Conservation (phyloP, 1,284 basidiomycete genomes). For the Phenoliferia sp. region DNA sequence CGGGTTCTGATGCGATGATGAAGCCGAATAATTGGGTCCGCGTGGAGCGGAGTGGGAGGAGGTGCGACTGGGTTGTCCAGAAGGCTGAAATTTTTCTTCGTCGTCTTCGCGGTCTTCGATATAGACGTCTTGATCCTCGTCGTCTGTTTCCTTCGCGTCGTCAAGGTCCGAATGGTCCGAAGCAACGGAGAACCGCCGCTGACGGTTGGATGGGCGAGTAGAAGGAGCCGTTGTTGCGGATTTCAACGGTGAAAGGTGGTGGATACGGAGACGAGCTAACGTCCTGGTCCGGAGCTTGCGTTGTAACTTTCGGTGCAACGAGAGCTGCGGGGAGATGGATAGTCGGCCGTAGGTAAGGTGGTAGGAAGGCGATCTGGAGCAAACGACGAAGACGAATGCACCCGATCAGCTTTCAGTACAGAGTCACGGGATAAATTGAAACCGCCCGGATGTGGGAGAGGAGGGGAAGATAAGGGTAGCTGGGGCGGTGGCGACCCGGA, state of each 20-base stretch:
- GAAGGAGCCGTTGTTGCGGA: not conserved
- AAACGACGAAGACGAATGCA: no score
- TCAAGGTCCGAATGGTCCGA: not conserved
- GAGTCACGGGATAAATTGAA: no score
- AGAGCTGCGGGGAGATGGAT: no score
- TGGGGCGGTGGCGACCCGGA: no score
- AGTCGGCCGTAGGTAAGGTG: no score
- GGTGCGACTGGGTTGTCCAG: not conserved
- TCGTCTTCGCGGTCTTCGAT: not conserved
- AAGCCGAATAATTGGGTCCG: not conserved
- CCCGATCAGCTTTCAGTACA: no score
- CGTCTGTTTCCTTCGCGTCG: not conserved
- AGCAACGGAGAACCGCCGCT: not conserved
- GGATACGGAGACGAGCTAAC: not conserved
- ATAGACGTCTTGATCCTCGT: conserved; percentile 1
- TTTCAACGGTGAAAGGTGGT: not conserved
- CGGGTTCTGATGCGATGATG: not conserved
- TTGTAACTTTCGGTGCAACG: no score
- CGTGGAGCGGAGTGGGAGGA: not conserved
- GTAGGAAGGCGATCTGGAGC: no score
- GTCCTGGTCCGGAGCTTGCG: no score
- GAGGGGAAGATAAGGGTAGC: no score
- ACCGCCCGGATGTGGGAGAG: no score
- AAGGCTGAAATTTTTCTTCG: not conserved
- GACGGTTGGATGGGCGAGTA: conserved; percentile 4